Evolutionary conservation across 768 basidiomycete genomes (phyloP), one percentile per base, ranked within the genome.

Genomic region (Serendipita vermifera): DNA sequence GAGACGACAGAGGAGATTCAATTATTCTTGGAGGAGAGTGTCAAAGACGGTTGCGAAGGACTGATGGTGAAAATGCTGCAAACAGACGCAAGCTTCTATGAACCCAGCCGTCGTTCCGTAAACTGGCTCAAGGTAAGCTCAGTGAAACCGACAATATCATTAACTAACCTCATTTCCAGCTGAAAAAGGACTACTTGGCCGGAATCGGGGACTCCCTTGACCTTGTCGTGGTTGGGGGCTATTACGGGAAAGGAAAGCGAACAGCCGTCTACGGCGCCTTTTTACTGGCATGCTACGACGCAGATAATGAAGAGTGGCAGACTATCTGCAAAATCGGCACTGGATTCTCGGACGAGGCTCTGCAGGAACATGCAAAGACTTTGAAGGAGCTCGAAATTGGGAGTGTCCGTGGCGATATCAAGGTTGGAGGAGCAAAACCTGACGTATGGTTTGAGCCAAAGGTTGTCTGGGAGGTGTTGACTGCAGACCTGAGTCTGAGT

Each of bases 41-140:
- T 99, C 62, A 97, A 92, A 67, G 96, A 98, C 66, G 92, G 94
- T 1, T 98, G 96, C 66, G 96, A 99, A 68, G 96, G 96, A 7
- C 77, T 99, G 41, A 99, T 99, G 96, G 90, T 99, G 58, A 99
- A 99, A 73, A 94, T 96, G 91, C 72, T 99, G 15, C 89, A 94
- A 38, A 85, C 80, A 41, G 85, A 90, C 35, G 87, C 85, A 5
- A 89, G 91, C 67, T 88, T 79, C 63, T 99, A 99, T 65, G 93
- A 97, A 69, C 96, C 96, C 6, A 94, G 90, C 68, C 73, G 94
- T 57, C 75, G 96, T 36, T 92, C 88, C 70, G 85, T 97, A 55
- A 97, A 98, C 66, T 99, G 96, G 96, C 73, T 99, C 14, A 99
- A 99, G 81, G 94, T 91, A 32, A 54, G 67, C n/a, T 13, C 2